phyloP scores from a whole-genome alignment of 257 asterid genomes.

The Cynanchum wilfordii region DNA sequence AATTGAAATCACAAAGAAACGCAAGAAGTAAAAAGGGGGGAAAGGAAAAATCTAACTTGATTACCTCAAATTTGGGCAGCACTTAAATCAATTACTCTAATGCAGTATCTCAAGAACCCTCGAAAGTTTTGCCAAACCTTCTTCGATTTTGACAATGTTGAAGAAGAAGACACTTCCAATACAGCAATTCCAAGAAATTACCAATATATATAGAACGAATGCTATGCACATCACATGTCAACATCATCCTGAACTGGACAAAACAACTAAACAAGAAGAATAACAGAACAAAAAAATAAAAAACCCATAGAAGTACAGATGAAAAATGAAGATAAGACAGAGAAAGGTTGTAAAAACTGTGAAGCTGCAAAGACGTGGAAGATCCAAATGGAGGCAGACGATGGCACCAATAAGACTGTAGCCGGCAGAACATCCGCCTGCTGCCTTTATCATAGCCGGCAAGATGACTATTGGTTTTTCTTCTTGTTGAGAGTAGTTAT shows the following conservation, averaged over 20 bases:
- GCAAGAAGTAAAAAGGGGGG: neutral
- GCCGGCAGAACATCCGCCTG: slow-evolving; percentile 17
- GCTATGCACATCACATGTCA: neutral
- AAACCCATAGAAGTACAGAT: neutral
- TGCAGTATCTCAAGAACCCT: slow-evolving; percentile 4
- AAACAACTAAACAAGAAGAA: neutral
- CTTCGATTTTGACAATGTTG: neutral
- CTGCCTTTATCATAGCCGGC: neutral
- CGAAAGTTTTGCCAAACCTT: neutral
- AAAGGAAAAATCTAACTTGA: neutral
- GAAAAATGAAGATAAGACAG: neutral
- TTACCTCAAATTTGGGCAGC: slow-evolving; percentile 6
- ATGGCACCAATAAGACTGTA: neutral
- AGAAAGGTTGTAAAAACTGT: neutral
- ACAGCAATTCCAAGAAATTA: neutral
- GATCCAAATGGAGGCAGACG: slow-evolving; percentile 6
- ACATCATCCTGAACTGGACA: neutral
- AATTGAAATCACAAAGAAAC: neutral
- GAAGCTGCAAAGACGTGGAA: neutral
- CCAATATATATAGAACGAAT: slow-evolving; percentile 3
- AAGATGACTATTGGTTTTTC: neutral
- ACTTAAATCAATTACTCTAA: neutral
- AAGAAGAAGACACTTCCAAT: neutral
- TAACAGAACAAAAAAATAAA: neutral
- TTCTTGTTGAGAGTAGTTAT: neutral